Percentiles rank a stretch among this genome's conserved stretches.
Conservation (phyloP, 2,329 filamentous ascomycete species). For the Kalmusia sp. region DNA sequence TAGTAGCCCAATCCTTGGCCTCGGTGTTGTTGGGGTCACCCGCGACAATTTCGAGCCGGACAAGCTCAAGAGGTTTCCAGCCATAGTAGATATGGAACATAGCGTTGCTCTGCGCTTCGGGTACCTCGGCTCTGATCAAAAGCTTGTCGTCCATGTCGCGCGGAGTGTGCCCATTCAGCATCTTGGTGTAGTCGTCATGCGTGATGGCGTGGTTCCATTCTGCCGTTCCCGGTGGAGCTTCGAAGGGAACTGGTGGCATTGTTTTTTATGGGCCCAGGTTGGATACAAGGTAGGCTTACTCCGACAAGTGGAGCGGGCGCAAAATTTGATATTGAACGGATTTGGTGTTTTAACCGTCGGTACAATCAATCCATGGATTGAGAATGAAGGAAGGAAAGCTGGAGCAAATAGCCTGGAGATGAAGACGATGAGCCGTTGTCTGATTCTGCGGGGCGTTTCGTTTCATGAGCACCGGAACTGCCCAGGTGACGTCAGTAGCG, state of each 20-base stretch:
- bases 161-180: neutral
- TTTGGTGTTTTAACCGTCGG: conserved; percentile 1
- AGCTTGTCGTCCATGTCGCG: conserved; percentile 3
- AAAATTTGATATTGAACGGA: neutral
- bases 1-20: conserved; percentile 6
- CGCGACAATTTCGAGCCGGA: conserved; percentile 2
- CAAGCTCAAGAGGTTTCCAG: neutral
- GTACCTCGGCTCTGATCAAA: neutral
- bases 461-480: neutral
- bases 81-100: conserved; percentile 2
- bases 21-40: conserved; percentile 2
- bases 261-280: neutral
- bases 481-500: neutral
- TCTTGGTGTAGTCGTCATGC: conserved; percentile 8
- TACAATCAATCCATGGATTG: conserved; percentile 1
- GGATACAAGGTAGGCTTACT: neutral
- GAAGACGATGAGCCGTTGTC: conserved; percentile 6
- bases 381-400: conserved; percentile 1
- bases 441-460: neutral
- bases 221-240: conserved; percentile 4
- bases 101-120: conserved; percentile 1
- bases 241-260: conserved; percentile 6
- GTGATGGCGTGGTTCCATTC: conserved; percentile 5
- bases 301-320: neutral
- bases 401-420: conserved; percentile 9